A percentile compares a stretch with the other conserved stretches of the same genome.
Conservation (phyloP, 306 rosid species). For the Lathyrus sativus region DNA sequence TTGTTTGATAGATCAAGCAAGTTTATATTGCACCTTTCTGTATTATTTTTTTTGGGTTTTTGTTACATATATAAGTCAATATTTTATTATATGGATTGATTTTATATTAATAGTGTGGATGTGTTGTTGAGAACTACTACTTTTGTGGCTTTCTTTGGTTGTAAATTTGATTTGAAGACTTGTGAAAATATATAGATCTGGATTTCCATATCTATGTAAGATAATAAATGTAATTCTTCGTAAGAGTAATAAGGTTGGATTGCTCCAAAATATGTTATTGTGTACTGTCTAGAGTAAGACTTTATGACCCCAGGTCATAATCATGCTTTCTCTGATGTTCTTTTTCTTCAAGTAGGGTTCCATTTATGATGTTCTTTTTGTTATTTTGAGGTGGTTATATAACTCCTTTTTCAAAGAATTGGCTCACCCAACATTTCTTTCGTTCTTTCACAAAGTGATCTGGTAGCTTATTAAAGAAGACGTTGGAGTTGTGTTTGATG, state of each 20-base stretch:
- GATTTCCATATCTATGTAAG: constrained; percentile 44
- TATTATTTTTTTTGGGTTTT: constrained; percentile 2
- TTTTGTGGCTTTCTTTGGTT: constrained; percentile 34
- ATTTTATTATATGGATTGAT: constrained; percentile 31
- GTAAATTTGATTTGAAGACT: constrained; percentile 40
- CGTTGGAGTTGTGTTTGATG: too few relatives aligned
- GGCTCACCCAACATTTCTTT: too few relatives aligned
- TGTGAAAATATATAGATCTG: constrained; percentile 47
- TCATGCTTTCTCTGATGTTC: constrained; percentile 29
- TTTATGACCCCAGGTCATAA: constrained; percentile 38
- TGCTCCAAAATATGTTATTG: constrained; percentile 37
- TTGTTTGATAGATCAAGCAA: constrained; percentile 55
- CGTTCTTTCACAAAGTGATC: too few relatives aligned
- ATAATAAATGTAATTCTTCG: constrained; percentile 43
- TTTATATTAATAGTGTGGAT: constrained; percentile 5
- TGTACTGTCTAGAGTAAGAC: constrained; percentile 12
- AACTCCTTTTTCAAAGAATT: too few relatives aligned
- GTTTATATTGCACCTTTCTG: constrained; percentile 18
- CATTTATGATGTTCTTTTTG: not conserved
- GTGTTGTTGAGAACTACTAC: constrained; percentile 23
- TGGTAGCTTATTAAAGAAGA: too few relatives aligned
- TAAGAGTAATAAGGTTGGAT: constrained; percentile 33
- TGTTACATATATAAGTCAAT: constrained; percentile 28
- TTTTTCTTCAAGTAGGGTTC: constrained; percentile 41
- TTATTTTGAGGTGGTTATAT: not conserved